Percentiles rank a stretch among this genome's conserved stretches.
phyloP scores from a whole-genome alignment of 805 yeast genomes.

The Candida nanaspora region DNA sequence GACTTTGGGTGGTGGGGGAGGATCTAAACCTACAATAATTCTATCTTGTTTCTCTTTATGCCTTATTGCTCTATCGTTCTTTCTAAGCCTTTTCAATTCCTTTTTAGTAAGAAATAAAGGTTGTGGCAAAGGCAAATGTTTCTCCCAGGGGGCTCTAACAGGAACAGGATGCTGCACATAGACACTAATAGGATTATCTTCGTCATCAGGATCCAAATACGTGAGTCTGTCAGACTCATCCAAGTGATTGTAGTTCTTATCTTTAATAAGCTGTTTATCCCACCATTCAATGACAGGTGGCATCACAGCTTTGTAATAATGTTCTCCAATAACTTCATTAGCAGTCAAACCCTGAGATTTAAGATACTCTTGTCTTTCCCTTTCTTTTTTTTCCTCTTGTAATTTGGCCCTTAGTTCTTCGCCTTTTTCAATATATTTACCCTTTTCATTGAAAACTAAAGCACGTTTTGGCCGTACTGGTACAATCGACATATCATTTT shows the following conservation, averaged over 20 bases:
- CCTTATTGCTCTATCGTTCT: conserved; percentile 55
- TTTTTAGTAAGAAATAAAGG: conserved; percentile 63
- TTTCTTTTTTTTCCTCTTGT: conserved; percentile 25
- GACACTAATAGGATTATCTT: conserved; percentile 47
- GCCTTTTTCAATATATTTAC: conserved; percentile 55
- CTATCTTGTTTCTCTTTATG: conserved; percentile 71
- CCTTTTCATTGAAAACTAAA: conserved; percentile 49
- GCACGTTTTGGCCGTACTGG: conserved; percentile 25
- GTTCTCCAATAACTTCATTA: conserved; percentile 49
- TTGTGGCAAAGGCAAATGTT: conserved; percentile 29
- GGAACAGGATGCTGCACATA: conserved; percentile 82
- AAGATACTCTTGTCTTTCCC: conserved; percentile 25
- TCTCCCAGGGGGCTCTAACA: conserved; percentile 51
- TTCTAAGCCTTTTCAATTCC: conserved; percentile 68
- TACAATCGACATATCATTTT: conserved; percentile 15
- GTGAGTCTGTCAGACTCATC: conserved; percentile 21
- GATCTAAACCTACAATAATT: conserved; percentile 71
- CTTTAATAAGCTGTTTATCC: conserved; percentile 56
- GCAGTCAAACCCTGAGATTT: conserved; percentile 40
- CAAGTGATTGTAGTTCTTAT: conserved; percentile 28
- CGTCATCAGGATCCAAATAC: conserved; percentile 28
- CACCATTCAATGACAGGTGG: conserved; percentile 86
- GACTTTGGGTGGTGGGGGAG: conserved; percentile 87
- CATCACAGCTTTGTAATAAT: conserved; percentile 32
- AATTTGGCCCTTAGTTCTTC: conserved; percentile 38